Conservation (phyloP, 78 protist genomes). For the Reticulomyxa filosa region DNA sequence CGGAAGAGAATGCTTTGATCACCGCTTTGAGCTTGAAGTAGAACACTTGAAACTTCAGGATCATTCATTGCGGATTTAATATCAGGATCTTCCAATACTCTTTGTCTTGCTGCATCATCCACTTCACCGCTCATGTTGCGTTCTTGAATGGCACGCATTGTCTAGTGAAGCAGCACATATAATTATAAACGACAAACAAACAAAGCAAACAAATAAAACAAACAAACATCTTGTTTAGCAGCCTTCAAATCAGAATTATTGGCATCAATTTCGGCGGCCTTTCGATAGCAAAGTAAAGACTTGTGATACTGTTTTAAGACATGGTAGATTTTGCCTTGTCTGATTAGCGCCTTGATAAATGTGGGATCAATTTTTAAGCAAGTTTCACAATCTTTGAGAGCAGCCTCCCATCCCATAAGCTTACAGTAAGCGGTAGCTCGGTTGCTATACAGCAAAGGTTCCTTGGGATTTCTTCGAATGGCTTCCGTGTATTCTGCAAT, state of each 20-base stretch:
- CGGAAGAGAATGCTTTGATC: background rate
- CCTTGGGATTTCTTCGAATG: background rate
- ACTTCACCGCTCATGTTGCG: too few species aligned
- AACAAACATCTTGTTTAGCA: too few species aligned
- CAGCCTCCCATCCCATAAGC: background rate
- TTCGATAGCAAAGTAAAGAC: too few species aligned
- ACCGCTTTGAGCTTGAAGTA: background rate
- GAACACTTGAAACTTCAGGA: background rate
- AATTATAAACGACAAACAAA: too few species aligned
- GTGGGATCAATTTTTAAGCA: background rate
- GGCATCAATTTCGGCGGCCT: too few species aligned
- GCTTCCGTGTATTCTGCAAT: background rate
- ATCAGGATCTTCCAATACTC: conserved; percentile 3
- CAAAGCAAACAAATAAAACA: too few species aligned
- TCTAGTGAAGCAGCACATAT: too few species aligned
- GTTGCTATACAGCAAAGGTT: too few species aligned
- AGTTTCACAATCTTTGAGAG: background rate
- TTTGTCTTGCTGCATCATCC: too few species aligned
- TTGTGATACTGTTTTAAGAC: background rate
- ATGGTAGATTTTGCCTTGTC: background rate
- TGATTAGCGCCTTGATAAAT: background rate
- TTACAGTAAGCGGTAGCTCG: background rate
- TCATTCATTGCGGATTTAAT: background rate
- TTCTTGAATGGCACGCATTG: too few species aligned
- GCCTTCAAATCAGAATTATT: too few species aligned